Evolutionary conservation across 495 filamentous ascomycete genomes (phyloP), one percentile per base, ranked within the genome.

Genomic region (Aspergillus homomorphus): DNA sequence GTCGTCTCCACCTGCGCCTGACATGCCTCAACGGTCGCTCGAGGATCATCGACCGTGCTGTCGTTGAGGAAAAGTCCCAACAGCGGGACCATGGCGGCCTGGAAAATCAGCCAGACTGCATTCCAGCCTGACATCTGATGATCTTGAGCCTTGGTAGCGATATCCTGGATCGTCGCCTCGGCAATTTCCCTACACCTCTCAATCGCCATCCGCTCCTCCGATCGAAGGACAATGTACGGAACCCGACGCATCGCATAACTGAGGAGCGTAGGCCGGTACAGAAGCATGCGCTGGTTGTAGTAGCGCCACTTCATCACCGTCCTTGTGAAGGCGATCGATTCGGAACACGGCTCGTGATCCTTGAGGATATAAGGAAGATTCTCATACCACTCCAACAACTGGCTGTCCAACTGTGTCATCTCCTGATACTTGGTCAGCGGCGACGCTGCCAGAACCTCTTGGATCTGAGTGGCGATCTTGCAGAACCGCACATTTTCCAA

Each of bases 251-350:
- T 84, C 7, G 88, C 88, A 3, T 88, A 81, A 63, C 82, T 87
- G 4, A 92, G 80, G 5, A 92, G 78, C 0, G 87, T 86, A 0
- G 89, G 89, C 1, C 89, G 82, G 67, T 91, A 85, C n/a, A 91
- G 82, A 1, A 91, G 82, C 74, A 91, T 89, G 55, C 89, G 86
- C 54, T 89, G 82, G 63, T 89, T 90, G 66, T 86, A 83, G 69
- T 87, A 91, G 16, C 88, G 81, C 89, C 89, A 92, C 66, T 89
- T 87, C 87, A 91, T 91, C 63, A 91, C 82, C 53, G 84, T 84
- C 55, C 88, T 79, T 0, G 86, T 83, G 55, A 86, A 86, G 58
- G 83, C 82, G 23, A 91, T 81, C 1, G 86, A 82, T 60, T 88
- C 86, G 0, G 87, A 84, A 69, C 87, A 89, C 3, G 86, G 82